phyloP scores from a whole-genome alignment of 2,329 filamentous ascomycete genomes.

The Aspergillus ruber region DNA sequence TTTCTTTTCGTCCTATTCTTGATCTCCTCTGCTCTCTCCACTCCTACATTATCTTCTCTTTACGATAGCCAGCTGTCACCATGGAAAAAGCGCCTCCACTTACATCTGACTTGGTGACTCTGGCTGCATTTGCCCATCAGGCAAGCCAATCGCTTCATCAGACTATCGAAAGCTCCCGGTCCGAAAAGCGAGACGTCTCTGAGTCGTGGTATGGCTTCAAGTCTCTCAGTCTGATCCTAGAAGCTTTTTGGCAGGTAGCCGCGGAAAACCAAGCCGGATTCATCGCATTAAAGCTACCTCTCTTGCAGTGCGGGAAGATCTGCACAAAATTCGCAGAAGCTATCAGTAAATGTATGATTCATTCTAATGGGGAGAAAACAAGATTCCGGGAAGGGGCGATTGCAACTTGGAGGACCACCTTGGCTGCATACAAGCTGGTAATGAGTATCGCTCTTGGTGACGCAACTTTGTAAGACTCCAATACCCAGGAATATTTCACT shows the following conservation, averaged over 20 bases:
- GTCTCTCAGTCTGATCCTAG: constrained; percentile 10
- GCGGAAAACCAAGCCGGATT: constrained; percentile 10
- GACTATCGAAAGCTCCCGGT: constrained; percentile 13
- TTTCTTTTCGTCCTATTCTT: neutral
- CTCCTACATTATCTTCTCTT: neutral
- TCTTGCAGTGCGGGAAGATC: constrained; percentile 14
- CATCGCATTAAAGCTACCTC: constrained; percentile 14
- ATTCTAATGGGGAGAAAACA: constrained; percentile 7
- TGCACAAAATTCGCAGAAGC: constrained; percentile 14
- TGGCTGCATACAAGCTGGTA: constrained; percentile 19
- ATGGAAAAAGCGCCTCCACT: constrained; percentile 17
- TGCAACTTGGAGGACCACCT: constrained; percentile 10
- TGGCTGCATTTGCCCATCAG: constrained; percentile 18
- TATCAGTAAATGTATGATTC: constrained; percentile 11
- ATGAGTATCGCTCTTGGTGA: constrained; percentile 22
- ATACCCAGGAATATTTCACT: neutral
- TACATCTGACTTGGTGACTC: constrained; percentile 12
- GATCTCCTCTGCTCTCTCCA: neutral
- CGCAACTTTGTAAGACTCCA: constrained; percentile 19
- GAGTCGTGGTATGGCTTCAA: constrained; percentile 16
- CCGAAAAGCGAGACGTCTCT: constrained; percentile 11
- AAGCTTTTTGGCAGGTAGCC: constrained; percentile 8
- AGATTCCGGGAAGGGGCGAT: constrained; percentile 18
- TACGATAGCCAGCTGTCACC: neutral
- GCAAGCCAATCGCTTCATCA: constrained; percentile 15